Evolutionary conservation across 768 basidiomycete genomes (phyloP), one percentile per base, ranked within the genome.

Genomic region (Phylloporus sp.): DNA sequence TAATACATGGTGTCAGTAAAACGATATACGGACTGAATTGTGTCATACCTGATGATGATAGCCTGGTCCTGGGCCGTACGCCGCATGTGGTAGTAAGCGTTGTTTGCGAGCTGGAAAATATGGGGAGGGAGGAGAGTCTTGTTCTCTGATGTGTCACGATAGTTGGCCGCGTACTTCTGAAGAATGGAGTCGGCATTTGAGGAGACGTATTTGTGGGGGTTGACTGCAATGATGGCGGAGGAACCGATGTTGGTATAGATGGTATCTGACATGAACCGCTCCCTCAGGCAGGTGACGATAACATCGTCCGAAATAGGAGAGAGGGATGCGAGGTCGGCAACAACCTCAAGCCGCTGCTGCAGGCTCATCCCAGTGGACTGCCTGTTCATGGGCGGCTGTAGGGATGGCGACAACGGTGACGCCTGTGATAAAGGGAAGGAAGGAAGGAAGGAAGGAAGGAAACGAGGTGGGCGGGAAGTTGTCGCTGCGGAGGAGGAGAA

Each of bases 41-140:
- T 6, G 48, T 10, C 85, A 57, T 68, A 95, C 95, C 76, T 90
- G 58, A 97, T 78, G 23, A 97, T 68, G 18, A 99, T 79, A 43
- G 85, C 81, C 72, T 97, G 95, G 69, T 99, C 95, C 75, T 95
- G 91, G 1, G 83, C 80, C 0, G 95, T 99, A 59, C 95, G 77
- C 45, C 85, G 78, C 94, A 97, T 95, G 70, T 97, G 92, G 68
- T 94, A 97, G 71, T 95, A 97, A 5, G 91, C 85, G 71, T 90
- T 88, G 60, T 92, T 86, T 6, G 91, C 90, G 42, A 92, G 76
- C 62, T 94, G 87, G 67, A 97, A 98, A 38, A 98, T 84, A 63
- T 99, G 95, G 2, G 95, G 95, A 29, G 85, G 80, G 2, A 85
- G 75, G 9, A 70, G 67, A 45, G 76, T 74, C 68, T 81, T 85